Base-by-base conservation (phyloP, 306 rosid genomes). In the Vicia villosa region DNA sequence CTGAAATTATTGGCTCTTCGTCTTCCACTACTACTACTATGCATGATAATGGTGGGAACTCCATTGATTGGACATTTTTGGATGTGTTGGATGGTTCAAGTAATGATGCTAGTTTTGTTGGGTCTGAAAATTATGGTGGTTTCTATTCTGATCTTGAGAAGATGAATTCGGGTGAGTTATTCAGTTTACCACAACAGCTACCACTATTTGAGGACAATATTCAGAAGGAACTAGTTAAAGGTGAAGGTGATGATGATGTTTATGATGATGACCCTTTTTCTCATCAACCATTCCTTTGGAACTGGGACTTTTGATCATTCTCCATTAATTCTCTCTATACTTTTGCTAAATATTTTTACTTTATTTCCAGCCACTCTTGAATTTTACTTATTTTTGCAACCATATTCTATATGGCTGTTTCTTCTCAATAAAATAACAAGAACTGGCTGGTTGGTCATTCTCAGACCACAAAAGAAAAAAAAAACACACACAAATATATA, bases 61-160 rank as follows among this genome's bases (percentile, higher is more conserved):
- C 12, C 1, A 68, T 69, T 26, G 93, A 68, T 80, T 88, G 91
- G 95, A 78, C 89, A 22, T 85, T 76, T 43, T 80, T 83, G 81
- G 74, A 80, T 8, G 46, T 22, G 43, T 47, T 86, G 45, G 87
- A 64, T 47, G 66, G 59, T 63, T 20, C 46, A n/a, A 50, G 75
- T 16, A 30, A 20, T 14, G 24, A 2, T 13, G 30, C 15, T 37
- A 4, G 16, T 52, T 34, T 37, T 16, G 38, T 37, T 34, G 75
- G 34, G 2, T 36, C 47, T 11, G 45, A 57, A 65, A 37, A 71
- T 61, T 43, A 57, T 54, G 51, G 55, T 64, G 75, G 37, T 1
- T 58, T 43, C 40, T 74, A 67, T 22, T 64, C 74, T 15, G 77
- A 75, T 10, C 34, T 83, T 41, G 73, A 83, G 14, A 72, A 59